phyloP scores from a whole-genome alignment of 176 grass and related monocot genomes.

The Eleusine indica region DNA sequence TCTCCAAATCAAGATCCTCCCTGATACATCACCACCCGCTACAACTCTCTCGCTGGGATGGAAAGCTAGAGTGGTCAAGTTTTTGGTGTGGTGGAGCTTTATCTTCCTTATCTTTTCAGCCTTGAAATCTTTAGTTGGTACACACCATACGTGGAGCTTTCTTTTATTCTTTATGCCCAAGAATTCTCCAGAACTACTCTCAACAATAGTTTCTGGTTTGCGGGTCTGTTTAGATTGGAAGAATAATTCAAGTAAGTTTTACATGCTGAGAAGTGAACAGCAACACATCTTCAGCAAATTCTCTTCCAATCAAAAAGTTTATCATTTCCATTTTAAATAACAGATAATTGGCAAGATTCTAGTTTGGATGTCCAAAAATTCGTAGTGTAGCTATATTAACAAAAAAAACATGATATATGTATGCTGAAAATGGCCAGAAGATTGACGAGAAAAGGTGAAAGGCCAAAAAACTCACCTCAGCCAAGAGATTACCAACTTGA shows the following conservation, averaged over 20 bases:
- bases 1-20: constrained; percentile 86
- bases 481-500: constrained; percentile 49
- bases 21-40: constrained; percentile 76
- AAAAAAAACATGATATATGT: background rate
- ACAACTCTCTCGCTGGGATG: constrained; percentile 78
- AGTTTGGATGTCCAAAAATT: background rate
- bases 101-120: constrained; percentile 70
- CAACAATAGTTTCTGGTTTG: constrained; percentile 55
- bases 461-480: constrained; percentile 55
- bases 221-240: constrained; percentile 57
- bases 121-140: constrained; percentile 65
- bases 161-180: constrained; percentile 70
- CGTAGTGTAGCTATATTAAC: background rate
- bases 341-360: background rate
- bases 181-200: constrained; percentile 70
- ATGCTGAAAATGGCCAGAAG: background rate
- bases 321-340: background rate
- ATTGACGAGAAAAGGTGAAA: background rate
- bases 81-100: constrained; percentile 78
- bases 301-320: background rate
- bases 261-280: background rate
- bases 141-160: constrained; percentile 75
- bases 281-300: background rate
- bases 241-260: background rate
- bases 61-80: constrained; percentile 67